These are phyloP conservation scores for Sorghum bicolor DNA, from an alignment of 176 grass and related monocot genomes.

Conservation along the genomic window Sorghum_bicolor_NCBIv3 NC_012872.2:72153001-72153500, in stretches of 20 bases:
- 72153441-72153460: not conserved
- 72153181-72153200: too few relatives aligned
- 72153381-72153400: slow-evolving; percentile 14
- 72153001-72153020: not conserved
- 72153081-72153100: too few relatives aligned
- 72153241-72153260: too few relatives aligned
- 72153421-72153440: slow-evolving; percentile 31
- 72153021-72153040: too few relatives aligned
- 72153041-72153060: too few relatives aligned
- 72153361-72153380: slow-evolving; percentile 38
- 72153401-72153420: slow-evolving; percentile 9
- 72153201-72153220: too few relatives aligned
- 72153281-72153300: not conserved
- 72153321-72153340: not conserved
- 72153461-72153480: not conserved
- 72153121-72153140: too few relatives aligned
- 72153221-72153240: too few relatives aligned
- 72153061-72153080: too few relatives aligned
- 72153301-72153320: slow-evolving; percentile 40
- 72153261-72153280: not conserved
- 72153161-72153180: too few relatives aligned
- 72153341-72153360: slow-evolving; percentile 18
- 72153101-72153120: too few relatives aligned
- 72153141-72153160: too few relatives aligned
- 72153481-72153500: not conserved